phyloP scores from a whole-genome alignment of 163 green algal species.

The Picocystis sp. region DNA sequence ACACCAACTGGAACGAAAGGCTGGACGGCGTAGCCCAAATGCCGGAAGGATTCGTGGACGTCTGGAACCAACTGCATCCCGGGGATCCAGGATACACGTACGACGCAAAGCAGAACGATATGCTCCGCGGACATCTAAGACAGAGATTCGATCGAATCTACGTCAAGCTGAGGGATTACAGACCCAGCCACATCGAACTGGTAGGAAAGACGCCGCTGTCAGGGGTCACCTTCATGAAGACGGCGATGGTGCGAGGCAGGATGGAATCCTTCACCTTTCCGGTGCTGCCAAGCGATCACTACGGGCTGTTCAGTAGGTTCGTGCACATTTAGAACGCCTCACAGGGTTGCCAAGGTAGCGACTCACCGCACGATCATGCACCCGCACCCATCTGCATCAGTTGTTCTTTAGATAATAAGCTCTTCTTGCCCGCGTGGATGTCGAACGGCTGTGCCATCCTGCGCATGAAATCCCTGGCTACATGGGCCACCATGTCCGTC shows the following conservation, averaged over 20 bases:
- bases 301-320: background rate
- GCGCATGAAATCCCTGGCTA: slow-evolving; percentile 77
- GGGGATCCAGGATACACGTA: slow-evolving; percentile 23
- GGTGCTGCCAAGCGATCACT: slow-evolving; percentile 1
- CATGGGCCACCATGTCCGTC: slow-evolving; percentile 86
- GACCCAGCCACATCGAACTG: background rate
- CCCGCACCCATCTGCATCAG: slow-evolving; percentile 10
- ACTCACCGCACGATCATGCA: too few relatives aligned
- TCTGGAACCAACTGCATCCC: slow-evolving; percentile 15
- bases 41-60: slow-evolving; percentile 8
- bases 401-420: slow-evolving; percentile 4
- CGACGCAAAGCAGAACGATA: slow-evolving; percentile 23
- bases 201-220: background rate
- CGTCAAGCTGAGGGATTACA: slow-evolving; percentile 1
- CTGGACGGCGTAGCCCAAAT: background rate
- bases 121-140: slow-evolving; percentile 20
- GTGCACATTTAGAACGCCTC: background rate
- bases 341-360: background rate
- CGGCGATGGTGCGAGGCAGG: too few relatives aligned
- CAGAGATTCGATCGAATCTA: slow-evolving; percentile 21
- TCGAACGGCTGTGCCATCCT: slow-evolving; percentile 72
- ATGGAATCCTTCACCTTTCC: too few relatives aligned
- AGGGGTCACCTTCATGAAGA: slow-evolving; percentile 1
- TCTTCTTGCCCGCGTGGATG: background rate
- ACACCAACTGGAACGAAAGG: background rate